These are phyloP conservation scores for Septoria linicola DNA, from an alignment of 2,329 filamentous ascomycete genomes.

Conservation along the genomic window DNA sequence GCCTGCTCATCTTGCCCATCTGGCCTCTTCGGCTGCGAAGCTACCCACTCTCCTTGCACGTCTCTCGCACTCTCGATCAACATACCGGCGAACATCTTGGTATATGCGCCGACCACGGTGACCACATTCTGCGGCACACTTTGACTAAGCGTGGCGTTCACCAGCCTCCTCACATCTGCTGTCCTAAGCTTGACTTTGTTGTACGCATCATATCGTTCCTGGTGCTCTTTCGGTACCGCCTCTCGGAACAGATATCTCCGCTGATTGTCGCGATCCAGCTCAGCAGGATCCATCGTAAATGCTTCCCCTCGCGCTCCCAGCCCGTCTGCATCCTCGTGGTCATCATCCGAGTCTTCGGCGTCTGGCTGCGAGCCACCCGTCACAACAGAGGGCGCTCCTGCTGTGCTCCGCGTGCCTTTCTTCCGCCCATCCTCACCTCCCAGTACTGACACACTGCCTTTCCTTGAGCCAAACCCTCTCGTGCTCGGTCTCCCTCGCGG, in stretches of 20 bases:
- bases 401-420: constrained; percentile 23
- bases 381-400: constrained; percentile 34
- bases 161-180: constrained; percentile 68
- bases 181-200: constrained; percentile 67
- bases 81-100: constrained; percentile 74
- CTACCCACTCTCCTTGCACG: constrained; percentile 70
- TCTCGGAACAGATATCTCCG: constrained; percentile 30
- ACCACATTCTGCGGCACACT: constrained; percentile 72
- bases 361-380: constrained; percentile 32
- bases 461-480: constrained; percentile 13
- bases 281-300: constrained; percentile 35
- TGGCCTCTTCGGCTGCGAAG: constrained; percentile 52
- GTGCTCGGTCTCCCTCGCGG: constrained; percentile 29
- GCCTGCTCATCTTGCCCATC: constrained; percentile 51
- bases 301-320: constrained; percentile 52
- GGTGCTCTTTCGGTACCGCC: constrained; percentile 63
- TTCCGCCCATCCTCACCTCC: constrained; percentile 38
- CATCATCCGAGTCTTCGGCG: constrained; percentile 47
- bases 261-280: constrained; percentile 29
- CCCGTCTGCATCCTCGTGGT: constrained; percentile 57
- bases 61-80: constrained; percentile 70
- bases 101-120: constrained; percentile 71
- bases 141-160: constrained; percentile 78
- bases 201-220: constrained; percentile 69
- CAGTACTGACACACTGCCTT: constrained; percentile 27